Evolutionary conservation across 345 rosid species (phyloP).

Genomic region (Salix arbutifolia): DNA sequence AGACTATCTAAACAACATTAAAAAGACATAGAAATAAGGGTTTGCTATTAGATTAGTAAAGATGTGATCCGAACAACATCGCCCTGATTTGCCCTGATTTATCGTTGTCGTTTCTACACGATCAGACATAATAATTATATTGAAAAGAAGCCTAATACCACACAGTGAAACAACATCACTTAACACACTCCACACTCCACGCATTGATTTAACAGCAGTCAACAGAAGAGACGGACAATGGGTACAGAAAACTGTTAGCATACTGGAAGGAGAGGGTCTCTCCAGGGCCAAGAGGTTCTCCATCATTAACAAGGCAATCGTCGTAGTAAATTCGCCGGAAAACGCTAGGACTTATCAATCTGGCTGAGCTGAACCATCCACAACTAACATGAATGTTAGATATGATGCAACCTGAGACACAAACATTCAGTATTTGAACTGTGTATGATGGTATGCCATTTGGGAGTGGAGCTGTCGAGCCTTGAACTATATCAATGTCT

Average conservation of each 20-base stretch:
- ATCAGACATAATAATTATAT: too few relatives aligned
- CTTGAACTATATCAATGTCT: slow-evolving; percentile 56
- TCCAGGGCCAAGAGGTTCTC: slow-evolving; percentile 54
- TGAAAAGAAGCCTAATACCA: too few relatives aligned
- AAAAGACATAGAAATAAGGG: too few relatives aligned
- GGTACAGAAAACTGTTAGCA: slow-evolving; percentile 57
- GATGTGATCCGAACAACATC: too few relatives aligned
- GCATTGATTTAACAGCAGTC: slow-evolving; percentile 35
- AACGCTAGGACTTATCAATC: slow-evolving; percentile 51
- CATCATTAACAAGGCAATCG: slow-evolving; percentile 25
- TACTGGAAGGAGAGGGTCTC: slow-evolving; percentile 58
- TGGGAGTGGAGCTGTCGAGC: slow-evolving; percentile 50
- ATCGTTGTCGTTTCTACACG: too few relatives aligned
- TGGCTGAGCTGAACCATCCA: slow-evolving; percentile 68
- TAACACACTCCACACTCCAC: too few relatives aligned
- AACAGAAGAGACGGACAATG: slow-evolving; percentile 53
- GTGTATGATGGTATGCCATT: slow-evolving; percentile 60
- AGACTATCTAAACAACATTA: too few relatives aligned
- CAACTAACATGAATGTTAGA: slow-evolving; percentile 63
- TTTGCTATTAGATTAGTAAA: too few relatives aligned
- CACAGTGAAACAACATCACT: too few relatives aligned
- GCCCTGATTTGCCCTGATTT: too few relatives aligned
- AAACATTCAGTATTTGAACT: slow-evolving; percentile 46
- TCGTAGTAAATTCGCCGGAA: slow-evolving; percentile 52
- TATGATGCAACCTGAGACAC: slow-evolving; percentile 54